Evolutionary conservation across 768 basidiomycete species (phyloP).

Genomic region (Kwoniella sp.): DNA sequence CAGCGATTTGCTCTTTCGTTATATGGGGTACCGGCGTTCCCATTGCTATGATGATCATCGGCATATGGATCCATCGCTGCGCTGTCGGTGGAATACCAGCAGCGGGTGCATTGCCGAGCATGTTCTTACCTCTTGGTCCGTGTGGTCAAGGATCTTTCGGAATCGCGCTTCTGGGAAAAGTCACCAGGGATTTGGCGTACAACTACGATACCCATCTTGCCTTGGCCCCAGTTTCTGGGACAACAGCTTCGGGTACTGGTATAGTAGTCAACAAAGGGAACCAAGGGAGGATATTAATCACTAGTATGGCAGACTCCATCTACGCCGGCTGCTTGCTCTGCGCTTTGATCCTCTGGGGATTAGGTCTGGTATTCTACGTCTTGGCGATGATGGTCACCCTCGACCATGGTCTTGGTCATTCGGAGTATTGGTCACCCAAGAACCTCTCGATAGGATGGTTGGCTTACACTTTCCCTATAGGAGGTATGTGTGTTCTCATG

Average conservation of each 20-base stretch:
- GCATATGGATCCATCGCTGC: slow-evolving; percentile 66
- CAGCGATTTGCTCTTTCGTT: slow-evolving; percentile 62
- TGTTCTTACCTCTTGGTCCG: slow-evolving; percentile 75
- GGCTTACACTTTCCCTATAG: slow-evolving; percentile 53
- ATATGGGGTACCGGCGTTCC: slow-evolving; percentile 61
- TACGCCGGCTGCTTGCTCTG: slow-evolving; percentile 40
- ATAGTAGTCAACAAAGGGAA: no score
- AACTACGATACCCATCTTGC: not conserved
- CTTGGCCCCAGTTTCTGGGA: slow-evolving; percentile 22
- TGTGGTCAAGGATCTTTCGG: slow-evolving; percentile 65
- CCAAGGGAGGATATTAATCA: no score
- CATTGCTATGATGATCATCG: slow-evolving; percentile 68
- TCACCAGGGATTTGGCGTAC: slow-evolving; percentile 35
- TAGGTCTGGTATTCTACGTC: slow-evolving; percentile 50
- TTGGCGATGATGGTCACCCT: slow-evolving; percentile 41
- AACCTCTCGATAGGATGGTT: slow-evolving; percentile 33
- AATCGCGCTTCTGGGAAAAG: slow-evolving; percentile 44
- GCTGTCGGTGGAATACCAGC: slow-evolving; percentile 55
- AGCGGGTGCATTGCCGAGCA: slow-evolving; percentile 47
- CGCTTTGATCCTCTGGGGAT: slow-evolving; percentile 52
- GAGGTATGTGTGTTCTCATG: slow-evolving; percentile 11
- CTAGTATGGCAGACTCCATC: slow-evolving; percentile 38
- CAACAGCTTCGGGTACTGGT: slow-evolving; percentile 6
- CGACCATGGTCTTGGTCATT: slow-evolving; percentile 13
- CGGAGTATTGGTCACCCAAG: slow-evolving; percentile 19